These are phyloP conservation scores for Asterochloris sp. DNA, from an alignment of 139 green algal genomes.

Conservation along the genomic window DNA sequence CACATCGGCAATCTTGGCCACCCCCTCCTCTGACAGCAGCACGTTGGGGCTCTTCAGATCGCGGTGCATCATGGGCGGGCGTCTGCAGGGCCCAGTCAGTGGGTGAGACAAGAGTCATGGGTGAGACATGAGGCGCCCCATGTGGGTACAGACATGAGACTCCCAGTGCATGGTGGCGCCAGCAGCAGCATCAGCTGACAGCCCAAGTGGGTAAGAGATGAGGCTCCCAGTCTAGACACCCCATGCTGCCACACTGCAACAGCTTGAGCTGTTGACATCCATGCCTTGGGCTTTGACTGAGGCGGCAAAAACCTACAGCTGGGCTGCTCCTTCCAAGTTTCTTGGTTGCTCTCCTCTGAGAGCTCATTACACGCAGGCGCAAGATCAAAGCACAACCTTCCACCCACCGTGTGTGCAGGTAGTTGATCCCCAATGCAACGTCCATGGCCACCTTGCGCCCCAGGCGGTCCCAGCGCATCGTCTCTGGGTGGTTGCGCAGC, in stretches of 20 bases:
- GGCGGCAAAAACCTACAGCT: too few species aligned
- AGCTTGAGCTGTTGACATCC: too few species aligned
- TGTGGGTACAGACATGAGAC: not conserved
- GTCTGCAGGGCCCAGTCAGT: slow-evolving; percentile 15
- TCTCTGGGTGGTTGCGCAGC: slow-evolving; percentile 61
- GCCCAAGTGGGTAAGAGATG: not conserved
- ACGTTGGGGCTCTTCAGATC: slow-evolving; percentile 85
- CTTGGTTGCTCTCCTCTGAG: too few species aligned
- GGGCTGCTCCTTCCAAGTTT: too few species aligned
- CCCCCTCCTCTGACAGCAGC: slow-evolving; percentile 67
- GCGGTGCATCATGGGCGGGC: slow-evolving; percentile 70
- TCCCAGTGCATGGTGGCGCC: not conserved
- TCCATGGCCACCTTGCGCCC: slow-evolving; percentile 62
- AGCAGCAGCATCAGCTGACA: not conserved
- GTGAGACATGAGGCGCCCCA: not conserved
- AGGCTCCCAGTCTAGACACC: not conserved
- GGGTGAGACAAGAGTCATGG: not conserved
- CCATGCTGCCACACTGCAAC: too few species aligned
- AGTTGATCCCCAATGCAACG: slow-evolving; percentile 74
- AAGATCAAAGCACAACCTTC: not conserved
- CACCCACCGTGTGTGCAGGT: slow-evolving; percentile 61
- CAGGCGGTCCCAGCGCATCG: slow-evolving; percentile 58
- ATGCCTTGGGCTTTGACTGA: too few species aligned
- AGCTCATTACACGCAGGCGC: too few species aligned
- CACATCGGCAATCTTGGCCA: slow-evolving; percentile 73